phyloP scores from a whole-genome alignment of 352 stramenopile genomes.

The Phytophthora tentaculata region DNA sequence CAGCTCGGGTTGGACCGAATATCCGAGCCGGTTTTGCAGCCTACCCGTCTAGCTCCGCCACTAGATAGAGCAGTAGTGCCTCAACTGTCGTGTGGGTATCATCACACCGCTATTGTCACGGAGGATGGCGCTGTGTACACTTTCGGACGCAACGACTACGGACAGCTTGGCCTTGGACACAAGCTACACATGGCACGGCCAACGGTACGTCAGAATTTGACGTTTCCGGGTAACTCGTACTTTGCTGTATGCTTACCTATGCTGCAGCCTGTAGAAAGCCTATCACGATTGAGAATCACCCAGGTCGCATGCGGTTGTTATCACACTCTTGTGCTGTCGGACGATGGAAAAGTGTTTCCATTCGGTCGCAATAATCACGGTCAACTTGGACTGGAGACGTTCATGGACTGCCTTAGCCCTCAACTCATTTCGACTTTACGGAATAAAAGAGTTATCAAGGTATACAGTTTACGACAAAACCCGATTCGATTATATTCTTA shows the following conservation, averaged over 20 bases:
- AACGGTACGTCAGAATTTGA: slow-evolving; percentile 44
- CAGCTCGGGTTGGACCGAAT: slow-evolving; percentile 83
- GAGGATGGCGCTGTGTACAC: slow-evolving; percentile 75
- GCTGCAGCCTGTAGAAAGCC: slow-evolving; percentile 53
- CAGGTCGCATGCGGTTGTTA: slow-evolving; percentile 87
- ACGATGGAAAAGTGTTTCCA: slow-evolving; percentile 90
- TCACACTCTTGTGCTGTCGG: slow-evolving; percentile 82
- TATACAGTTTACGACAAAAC: slow-evolving; percentile 18
- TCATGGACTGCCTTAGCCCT: slow-evolving; percentile 71
- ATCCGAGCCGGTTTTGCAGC: slow-evolving; percentile 53
- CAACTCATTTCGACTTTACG: slow-evolving; percentile 76
- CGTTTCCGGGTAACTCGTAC: background rate
- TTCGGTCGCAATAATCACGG: slow-evolving; percentile 95
- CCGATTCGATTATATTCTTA: background rate
- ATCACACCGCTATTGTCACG: slow-evolving; percentile 88
- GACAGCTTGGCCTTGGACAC: slow-evolving; percentile 92
- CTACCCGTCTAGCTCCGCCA: slow-evolving; percentile 50
- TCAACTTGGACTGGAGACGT: slow-evolving; percentile 86
- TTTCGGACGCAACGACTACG: slow-evolving; percentile 94
- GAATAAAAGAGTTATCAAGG: slow-evolving; percentile 67
- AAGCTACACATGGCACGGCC: slow-evolving; percentile 63
- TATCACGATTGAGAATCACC: slow-evolving; percentile 63
- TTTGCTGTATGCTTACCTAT: slow-evolving; percentile 6
- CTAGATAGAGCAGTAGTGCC: slow-evolving; percentile 73
- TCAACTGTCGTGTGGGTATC: slow-evolving; percentile 91